A percentile compares a stretch with the other conserved stretches of the same genome.
Evolutionary conservation across 108 stramenopile genomes (phyloP).

Genomic region (Skeletonema marinoi): DNA sequence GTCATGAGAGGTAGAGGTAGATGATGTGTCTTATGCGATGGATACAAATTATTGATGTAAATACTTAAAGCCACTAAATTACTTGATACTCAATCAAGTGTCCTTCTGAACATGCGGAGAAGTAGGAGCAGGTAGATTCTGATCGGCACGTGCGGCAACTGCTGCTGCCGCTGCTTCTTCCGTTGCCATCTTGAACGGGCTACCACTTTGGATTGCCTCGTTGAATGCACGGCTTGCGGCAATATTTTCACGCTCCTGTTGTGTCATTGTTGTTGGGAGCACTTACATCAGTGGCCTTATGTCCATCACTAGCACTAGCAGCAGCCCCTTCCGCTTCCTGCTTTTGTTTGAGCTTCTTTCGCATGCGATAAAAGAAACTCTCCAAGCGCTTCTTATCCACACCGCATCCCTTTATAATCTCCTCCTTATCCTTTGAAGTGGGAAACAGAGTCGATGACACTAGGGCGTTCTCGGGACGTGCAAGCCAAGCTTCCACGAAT

Average conservation of each 20-base stretch:
- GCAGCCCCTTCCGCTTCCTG: background rate
- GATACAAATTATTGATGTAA: no score
- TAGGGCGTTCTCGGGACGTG: background rate
- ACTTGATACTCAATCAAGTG: no score
- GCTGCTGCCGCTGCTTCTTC: background rate
- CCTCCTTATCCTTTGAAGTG: background rate
- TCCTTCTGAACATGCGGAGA: no score
- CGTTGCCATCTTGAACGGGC: background rate
- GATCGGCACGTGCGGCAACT: background rate
- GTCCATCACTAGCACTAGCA: background rate
- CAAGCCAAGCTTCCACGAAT: background rate
- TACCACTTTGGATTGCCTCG: background rate
- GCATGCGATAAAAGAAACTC: constrained; percentile 15
- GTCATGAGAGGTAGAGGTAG: no score
- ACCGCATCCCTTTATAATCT: constrained; percentile 7
- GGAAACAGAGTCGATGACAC: background rate
- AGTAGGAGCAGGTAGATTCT: background rate
- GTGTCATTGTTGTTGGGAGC: background rate
- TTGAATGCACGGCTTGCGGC: background rate
- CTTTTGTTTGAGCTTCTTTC: constrained; percentile 19
- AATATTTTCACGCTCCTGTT: background rate
- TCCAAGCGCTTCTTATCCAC: constrained; percentile 24
- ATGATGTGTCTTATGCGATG: no score
- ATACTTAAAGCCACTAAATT: no score
- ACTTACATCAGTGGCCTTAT: background rate